Percentiles rank a stretch among this genome's conserved stretches.
Conservation (phyloP, 108 stramenopile species). For the Cyclotella kingstonii region DNA sequence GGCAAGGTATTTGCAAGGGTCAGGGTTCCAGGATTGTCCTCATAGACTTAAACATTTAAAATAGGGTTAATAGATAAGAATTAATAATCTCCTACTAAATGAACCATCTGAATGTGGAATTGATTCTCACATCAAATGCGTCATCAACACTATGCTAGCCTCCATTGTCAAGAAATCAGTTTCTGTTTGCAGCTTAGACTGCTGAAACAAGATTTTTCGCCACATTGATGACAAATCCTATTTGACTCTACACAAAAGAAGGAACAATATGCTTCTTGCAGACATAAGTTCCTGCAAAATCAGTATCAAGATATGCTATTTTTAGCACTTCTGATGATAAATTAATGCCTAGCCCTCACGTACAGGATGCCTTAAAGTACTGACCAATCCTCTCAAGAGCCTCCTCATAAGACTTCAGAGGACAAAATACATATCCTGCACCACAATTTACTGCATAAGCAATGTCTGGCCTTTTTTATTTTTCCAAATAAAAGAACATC, state of each 20-base stretch:
- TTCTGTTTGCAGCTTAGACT: not conserved
- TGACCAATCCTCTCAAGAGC: not conserved
- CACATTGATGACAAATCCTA: slow-evolving; percentile 1
- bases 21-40: not conserved
- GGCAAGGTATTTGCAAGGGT: not conserved
- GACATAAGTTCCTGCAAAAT: not conserved
- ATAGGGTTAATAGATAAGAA: not conserved
- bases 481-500: not conserved
- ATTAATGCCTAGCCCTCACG: not conserved
- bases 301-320: not conserved
- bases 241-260: not conserved
- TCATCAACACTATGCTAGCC: not conserved
- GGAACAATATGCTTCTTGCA: not conserved
- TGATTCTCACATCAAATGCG: not conserved
- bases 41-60: not conserved
- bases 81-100: not conserved
- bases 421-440: not conserved
- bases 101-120: not conserved
- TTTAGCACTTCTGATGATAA: not conserved
- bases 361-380: not conserved
- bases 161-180: not conserved
- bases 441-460: not conserved
- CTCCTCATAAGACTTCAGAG: not conserved
- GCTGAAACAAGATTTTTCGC: not conserved
- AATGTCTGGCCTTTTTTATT: not conserved